phyloP scores from a whole-genome alignment of 2,329 filamentous ascomycete genomes.

The Colletotrichum sp. region DNA sequence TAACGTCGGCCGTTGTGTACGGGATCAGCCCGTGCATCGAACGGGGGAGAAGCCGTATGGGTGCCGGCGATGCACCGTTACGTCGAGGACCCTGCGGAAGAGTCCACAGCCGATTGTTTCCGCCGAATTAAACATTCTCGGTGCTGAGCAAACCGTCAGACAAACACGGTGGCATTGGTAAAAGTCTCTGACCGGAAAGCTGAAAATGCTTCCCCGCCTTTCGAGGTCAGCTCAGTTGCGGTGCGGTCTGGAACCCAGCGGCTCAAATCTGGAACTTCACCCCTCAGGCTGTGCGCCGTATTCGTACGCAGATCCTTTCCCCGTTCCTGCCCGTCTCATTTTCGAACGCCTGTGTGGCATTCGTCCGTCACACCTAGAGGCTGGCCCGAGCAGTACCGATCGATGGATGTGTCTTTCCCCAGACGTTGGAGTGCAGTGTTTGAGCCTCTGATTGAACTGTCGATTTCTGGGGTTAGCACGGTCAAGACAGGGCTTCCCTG shows the following conservation, averaged over 20 bases:
- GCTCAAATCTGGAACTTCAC: not conserved
- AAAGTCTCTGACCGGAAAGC: constrained; percentile 2
- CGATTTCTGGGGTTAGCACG: not conserved
- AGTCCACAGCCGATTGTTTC: not conserved
- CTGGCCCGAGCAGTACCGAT: constrained; percentile 3
- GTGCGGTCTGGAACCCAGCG: not conserved
- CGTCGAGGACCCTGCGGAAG: not conserved
- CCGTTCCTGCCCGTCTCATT: not conserved
- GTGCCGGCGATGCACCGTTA: not conserved
- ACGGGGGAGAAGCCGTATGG: not conserved
- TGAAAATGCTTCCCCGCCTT: constrained; percentile 1
- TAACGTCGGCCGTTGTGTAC: not conserved
- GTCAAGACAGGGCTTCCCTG: not conserved
- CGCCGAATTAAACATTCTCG: not conserved
- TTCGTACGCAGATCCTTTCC: not conserved
- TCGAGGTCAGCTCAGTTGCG: not conserved
- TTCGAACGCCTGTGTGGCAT: not conserved
- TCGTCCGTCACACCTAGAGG: not conserved
- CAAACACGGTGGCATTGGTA: not conserved
- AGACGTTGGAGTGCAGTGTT: not conserved
- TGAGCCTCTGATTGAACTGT: not conserved
- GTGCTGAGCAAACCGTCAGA: not conserved
- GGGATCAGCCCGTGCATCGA: not conserved
- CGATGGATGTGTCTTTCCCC: not conserved
- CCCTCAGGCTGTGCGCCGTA: constrained; percentile 11